Evolutionary conservation across 352 stramenopile genomes (phyloP), one percentile per base, ranked within the genome.

Genomic region (Phytophthora cactorum): DNA sequence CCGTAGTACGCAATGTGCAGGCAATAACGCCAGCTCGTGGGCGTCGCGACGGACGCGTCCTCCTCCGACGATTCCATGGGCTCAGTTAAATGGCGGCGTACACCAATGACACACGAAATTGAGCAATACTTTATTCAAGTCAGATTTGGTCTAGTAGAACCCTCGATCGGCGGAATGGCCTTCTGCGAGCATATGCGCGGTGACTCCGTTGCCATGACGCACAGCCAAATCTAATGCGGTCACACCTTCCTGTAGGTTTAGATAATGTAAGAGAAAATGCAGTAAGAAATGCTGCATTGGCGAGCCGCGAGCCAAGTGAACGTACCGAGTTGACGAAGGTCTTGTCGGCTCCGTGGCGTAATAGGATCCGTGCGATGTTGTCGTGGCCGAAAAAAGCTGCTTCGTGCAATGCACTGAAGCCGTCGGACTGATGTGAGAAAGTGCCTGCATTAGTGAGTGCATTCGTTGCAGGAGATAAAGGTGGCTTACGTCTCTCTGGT

Each of bases 1-100:
- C 88, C 88, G 29, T 84, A 80, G 72, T 96, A 96, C 34, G 85
- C 84, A 49, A 95, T 84, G 63, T 93, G 85, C 49, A 93, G 66
- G 32, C 76, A 86, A 53, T 89, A 93, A 34, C 80, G 81, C 72
- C 74, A 86, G 58, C 66, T 54, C 27, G 62, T 38, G 31, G 61
- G 27, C 63, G 43, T 59, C 39, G 45, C 32, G 29, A 14, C 41
- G 22, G 60, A 38, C 53, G 8, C 15, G 38, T 56, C 49, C 17
- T 61, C 49, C 2, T 43, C 36, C 9, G 25, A 34, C 34, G 55
- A 62, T 38, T 55, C 38, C 53, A 64, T 69, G 27, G 25, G 17
- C 32, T 62, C n/a, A n/a, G 43, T 54, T 45, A 22, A 22, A 22
- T 22, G 39, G 44, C n/a, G 14, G 6, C 2, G 11, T 28, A 57